Evolutionary conservation across 2,329 filamentous ascomycete species (phyloP).

Genomic region (Penicillium sp.): DNA sequence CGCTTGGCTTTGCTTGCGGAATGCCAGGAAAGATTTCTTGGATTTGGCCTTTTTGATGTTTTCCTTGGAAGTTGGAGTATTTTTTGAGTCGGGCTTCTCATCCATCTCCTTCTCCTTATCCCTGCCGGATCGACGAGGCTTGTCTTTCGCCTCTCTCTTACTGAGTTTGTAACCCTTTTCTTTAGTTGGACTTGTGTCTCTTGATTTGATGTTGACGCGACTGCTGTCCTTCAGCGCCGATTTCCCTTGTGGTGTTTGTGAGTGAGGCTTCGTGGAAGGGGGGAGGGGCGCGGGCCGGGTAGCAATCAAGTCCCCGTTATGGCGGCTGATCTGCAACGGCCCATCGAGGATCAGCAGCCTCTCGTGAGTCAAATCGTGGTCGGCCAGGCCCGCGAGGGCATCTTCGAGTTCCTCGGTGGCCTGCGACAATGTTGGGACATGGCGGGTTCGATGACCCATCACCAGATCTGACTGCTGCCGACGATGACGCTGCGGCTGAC

Average conservation of each 20-base stretch:
- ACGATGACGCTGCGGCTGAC: conserved; percentile 2
- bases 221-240: neutral
- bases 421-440: conserved; percentile 28
- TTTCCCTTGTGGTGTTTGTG: neutral
- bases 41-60: neutral
- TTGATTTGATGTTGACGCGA: neutral
- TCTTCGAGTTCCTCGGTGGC: conserved; percentile 36
- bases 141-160: conserved; percentile 1
- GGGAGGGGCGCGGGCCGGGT: conserved; percentile 32
- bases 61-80: neutral
- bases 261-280: conserved; percentile 21
- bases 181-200: neutral
- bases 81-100: neutral
- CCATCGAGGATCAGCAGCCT: conserved; percentile 22
- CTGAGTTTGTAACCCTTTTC: conserved; percentile 1
- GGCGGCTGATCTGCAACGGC: conserved; percentile 35
- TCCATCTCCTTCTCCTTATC: neutral
- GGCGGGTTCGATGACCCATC: conserved; percentile 7
- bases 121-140: neutral
- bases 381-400: conserved; percentile 10
- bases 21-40: conserved; percentile 2
- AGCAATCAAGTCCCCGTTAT: conserved; percentile 33
- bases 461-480: conserved; percentile 1
- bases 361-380: conserved; percentile 1
- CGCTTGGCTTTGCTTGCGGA: conserved; percentile 4